Base-by-base conservation (phyloP, 2,329 filamentous ascomycete species). In the Epichloe brachyelytri region DNA sequence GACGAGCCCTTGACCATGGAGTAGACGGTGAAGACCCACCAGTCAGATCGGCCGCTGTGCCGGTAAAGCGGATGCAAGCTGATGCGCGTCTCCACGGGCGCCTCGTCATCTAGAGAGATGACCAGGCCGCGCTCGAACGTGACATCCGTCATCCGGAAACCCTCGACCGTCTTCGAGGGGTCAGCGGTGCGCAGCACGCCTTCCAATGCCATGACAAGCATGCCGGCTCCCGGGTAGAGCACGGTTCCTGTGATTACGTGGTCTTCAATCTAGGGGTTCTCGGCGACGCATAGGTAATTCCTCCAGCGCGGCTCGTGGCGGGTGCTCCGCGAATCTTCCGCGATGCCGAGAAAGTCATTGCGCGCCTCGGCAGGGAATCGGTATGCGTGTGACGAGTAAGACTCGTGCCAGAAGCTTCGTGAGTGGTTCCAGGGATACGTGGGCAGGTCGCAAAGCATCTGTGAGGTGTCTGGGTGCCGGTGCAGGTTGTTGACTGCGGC, bases 211-310 rank as follows among this genome's bases (percentile, higher is more conserved):
- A 65, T 64, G 33, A 58, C 56, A 19, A 69, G 56, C 51, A 67
- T 68, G 15, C 60, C 67, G 4, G 67, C 63, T 12, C 54, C 61
- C 1, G 68, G 68, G 51, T 67, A 68, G 3, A 69, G 57, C n/a
- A 63, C 51, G 20, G 59, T 55, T 2, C 53, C 53, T 15, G 59
- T 55, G 5, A 68, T 57, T 4, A 55, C 54, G 49, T 70, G 68
- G 39, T 65, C 62, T 4, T 49, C 49, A 4, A 70, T 48, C 67
- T 66, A 70, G 2, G 63, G 60, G 0, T 62, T 48, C 48, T 67
- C 60, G 6, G 58, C 58, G 4, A 63, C 48, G 1, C 53, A 49
- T 2, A 71, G 53, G 6, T 62, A 54, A 49, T 68, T 66, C 3
- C 66, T 55, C 65, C 65, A 71, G 2, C 51, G 44, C 0, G 61